Percentiles rank a stretch among this genome's conserved stretches.
phyloP scores from a whole-genome alignment of 345 rosid genomes.

The Rhodamnia argentea region DNA sequence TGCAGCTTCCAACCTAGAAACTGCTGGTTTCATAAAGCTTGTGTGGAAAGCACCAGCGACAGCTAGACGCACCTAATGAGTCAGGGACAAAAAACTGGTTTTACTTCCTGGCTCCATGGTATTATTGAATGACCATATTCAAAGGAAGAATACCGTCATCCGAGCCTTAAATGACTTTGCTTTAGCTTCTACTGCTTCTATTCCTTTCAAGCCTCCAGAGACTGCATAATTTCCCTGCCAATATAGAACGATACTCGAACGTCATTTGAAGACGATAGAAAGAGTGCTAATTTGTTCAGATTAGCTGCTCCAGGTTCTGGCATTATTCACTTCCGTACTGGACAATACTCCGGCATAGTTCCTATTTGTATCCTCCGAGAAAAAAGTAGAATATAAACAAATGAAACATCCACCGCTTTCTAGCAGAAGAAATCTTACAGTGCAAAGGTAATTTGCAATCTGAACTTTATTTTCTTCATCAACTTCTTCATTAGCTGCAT shows the following conservation, averaged over 20 bases:
- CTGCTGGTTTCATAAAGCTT: conserved; percentile 97
- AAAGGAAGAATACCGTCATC: conserved; percentile 51
- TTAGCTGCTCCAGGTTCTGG: neutral
- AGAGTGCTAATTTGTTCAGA: neutral
- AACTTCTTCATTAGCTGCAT: conserved; percentile 91
- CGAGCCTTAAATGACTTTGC: conserved; percentile 96
- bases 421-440: conserved; percentile 32
- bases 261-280: neutral
- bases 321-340: neutral
- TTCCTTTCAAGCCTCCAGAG: conserved; percentile 89
- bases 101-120: neutral
- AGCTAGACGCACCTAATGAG: conserved; percentile 76
- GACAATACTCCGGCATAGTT: neutral
- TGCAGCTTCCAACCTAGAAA: conserved; percentile 86
- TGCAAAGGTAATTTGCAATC: conserved; percentile 85
- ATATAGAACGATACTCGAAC: neutral
- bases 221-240: conserved; percentile 91
- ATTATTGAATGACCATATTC: neutral
- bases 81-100: neutral
- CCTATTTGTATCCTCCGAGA: neutral
- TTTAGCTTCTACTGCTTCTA: conserved; percentile 86
- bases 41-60: conserved; percentile 98
- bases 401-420: neutral
- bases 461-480: conserved; percentile 75
- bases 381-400: neutral